Conservation (phyloP, 768 basidiomycete genomes). For the Amanita exitialis region DNA sequence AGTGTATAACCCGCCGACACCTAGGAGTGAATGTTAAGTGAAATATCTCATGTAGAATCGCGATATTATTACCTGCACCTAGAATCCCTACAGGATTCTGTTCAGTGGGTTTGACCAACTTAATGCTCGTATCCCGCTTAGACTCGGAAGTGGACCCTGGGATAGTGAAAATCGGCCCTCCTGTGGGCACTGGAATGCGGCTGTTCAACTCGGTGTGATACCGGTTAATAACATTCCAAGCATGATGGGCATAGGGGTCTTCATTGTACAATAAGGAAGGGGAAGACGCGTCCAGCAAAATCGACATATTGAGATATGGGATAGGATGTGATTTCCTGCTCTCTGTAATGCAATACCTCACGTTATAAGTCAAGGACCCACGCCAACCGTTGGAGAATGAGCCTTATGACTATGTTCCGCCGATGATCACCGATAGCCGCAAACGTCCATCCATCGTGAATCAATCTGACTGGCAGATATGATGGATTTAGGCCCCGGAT, state of each 20-base stretch:
- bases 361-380: too few species aligned
- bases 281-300: background rate
- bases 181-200: too few species aligned
- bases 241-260: background rate
- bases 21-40: conserved; percentile 8
- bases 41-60: background rate
- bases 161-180: background rate
- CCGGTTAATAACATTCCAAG: background rate
- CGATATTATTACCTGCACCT: background rate
- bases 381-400: too few species aligned
- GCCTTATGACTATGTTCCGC: too few species aligned
- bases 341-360: too few species aligned
- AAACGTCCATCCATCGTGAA: too few species aligned
- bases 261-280: background rate
- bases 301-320: too few species aligned
- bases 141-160: background rate
- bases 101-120: background rate
- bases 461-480: too few species aligned
- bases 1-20: conserved; percentile 18
- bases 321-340: too few species aligned
- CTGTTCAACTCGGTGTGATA: too few species aligned
- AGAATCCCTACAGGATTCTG: background rate
- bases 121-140: background rate
- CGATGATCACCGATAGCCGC: too few species aligned
- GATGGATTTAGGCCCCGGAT: too few species aligned